phyloP scores from a whole-genome alignment of 2,329 filamentous ascomycete species.

The Gliomastix tumulicola region DNA sequence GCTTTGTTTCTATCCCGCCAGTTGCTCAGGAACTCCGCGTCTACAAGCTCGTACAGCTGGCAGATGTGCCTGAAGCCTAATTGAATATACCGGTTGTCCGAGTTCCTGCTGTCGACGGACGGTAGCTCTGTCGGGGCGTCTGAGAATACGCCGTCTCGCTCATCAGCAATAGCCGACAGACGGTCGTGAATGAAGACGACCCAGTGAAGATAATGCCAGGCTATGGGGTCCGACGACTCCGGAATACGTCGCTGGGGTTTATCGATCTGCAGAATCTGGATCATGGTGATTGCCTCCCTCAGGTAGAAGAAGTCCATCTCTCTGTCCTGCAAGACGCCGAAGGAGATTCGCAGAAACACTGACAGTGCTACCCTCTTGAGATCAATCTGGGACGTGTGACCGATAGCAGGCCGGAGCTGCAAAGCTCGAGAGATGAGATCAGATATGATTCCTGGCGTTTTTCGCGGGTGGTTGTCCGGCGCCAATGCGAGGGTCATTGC shows the following conservation, averaged over 20 bases:
- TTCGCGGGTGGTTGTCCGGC: not conserved
- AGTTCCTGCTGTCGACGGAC: no score
- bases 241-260: no score
- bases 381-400: not conserved
- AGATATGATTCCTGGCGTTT: not conserved
- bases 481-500: not conserved
- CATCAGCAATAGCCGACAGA: not conserved
- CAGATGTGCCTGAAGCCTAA: not conserved
- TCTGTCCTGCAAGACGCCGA: not conserved
- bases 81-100: no score
- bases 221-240: no score
- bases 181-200: constrained; percentile 1
- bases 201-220: not conserved
- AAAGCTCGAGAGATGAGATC: not conserved
- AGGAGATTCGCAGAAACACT: not conserved
- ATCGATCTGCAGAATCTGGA: not conserved
- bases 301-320: constrained; percentile 1
- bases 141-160: no score
- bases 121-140: no score
- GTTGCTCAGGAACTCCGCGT: not conserved
- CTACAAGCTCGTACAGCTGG: not conserved
- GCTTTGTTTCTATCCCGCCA: constrained; percentile 1
- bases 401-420: not conserved
- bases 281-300: constrained; percentile 1
- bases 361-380: not conserved